A percentile compares a stretch with the other conserved stretches of the same genome.
Evolutionary conservation across 495 filamentous ascomycete species (phyloP).

Genomic region (Penicillium goetzii): DNA sequence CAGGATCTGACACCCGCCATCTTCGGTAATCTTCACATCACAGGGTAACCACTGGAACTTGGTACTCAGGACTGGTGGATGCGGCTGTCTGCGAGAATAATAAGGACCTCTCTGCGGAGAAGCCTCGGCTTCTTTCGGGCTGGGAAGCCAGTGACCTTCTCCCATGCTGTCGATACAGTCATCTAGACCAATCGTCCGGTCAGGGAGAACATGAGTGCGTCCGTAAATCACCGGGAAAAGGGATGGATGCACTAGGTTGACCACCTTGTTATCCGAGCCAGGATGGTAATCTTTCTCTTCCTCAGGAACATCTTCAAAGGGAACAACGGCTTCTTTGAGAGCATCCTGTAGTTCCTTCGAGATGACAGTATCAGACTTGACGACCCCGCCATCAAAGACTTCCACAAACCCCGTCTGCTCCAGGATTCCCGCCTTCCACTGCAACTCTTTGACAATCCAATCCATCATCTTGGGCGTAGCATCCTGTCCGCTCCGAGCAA

Average conservation of each 20-base stretch:
- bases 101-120: neutral
- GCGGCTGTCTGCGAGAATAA: neutral
- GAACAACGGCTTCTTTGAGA: slow-evolving; percentile 30
- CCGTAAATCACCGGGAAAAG: slow-evolving; percentile 64
- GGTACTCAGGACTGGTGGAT: slow-evolving; percentile 19
- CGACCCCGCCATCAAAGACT: slow-evolving; percentile 36
- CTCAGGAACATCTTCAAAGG: slow-evolving; percentile 51
- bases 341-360: slow-evolving; percentile 29
- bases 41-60: slow-evolving; percentile 65
- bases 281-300: slow-evolving; percentile 62
- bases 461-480: slow-evolving; percentile 54
- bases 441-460: slow-evolving; percentile 55
- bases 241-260: slow-evolving; percentile 65
- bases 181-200: slow-evolving; percentile 41
- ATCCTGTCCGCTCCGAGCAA: slow-evolving; percentile 30
- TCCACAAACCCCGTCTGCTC: slow-evolving; percentile 36
- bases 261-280: slow-evolving; percentile 54
- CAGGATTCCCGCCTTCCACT: slow-evolving; percentile 43
- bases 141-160: slow-evolving; percentile 37
- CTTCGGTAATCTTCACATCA: slow-evolving; percentile 48
- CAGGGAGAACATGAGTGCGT: slow-evolving; percentile 48
- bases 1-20: slow-evolving; percentile 34
- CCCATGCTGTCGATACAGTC: slow-evolving; percentile 46
- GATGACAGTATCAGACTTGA: slow-evolving; percentile 45
- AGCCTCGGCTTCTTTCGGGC: slow-evolving; percentile 10